Percentiles rank a stretch among this genome's conserved stretches.
Evolutionary conservation across 2,329 filamentous ascomycete species (phyloP).

Genomic region (Paecilomyces fulvus): DNA sequence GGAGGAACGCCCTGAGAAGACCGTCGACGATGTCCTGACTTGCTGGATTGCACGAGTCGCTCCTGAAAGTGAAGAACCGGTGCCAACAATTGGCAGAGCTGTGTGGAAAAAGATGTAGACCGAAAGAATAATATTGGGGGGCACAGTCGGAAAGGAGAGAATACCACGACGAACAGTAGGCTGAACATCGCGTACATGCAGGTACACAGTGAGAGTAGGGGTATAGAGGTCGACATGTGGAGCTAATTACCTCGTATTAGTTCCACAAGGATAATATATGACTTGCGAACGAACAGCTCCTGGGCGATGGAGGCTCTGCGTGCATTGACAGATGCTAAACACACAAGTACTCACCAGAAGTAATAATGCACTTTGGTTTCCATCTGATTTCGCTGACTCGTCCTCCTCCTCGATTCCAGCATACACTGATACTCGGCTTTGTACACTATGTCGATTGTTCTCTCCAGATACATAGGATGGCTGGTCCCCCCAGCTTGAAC

Average conservation of each 20-base stretch:
- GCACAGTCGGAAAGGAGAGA: slow-evolving; percentile 49
- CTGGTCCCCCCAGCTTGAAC: slow-evolving; percentile 24
- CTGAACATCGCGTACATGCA: slow-evolving; percentile 47
- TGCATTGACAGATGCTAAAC: no score
- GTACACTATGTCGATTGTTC: slow-evolving; percentile 15
- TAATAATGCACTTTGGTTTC: slow-evolving; percentile 34
- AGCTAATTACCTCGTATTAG: slow-evolving; percentile 28
- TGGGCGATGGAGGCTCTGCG: neutral
- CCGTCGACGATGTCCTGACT: slow-evolving; percentile 14
- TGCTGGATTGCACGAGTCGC: slow-evolving; percentile 14
- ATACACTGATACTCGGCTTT: slow-evolving; percentile 14
- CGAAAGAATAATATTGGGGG: slow-evolving; percentile 33
- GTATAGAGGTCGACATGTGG: slow-evolving; percentile 46
- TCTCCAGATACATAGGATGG: slow-evolving; percentile 28
- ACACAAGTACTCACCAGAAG: slow-evolving; percentile 27
- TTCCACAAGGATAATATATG: neutral
- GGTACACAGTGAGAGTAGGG: slow-evolving; percentile 46
- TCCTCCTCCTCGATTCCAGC: slow-evolving; percentile 15
- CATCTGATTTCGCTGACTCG: slow-evolving; percentile 12
- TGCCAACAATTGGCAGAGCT: slow-evolving; percentile 45
- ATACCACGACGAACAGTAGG: slow-evolving; percentile 42
- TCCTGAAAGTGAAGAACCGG: slow-evolving; percentile 45
- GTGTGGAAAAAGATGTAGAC: slow-evolving; percentile 39
- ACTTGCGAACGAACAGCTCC: neutral
- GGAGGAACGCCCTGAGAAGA: slow-evolving; percentile 14